Evolutionary conservation across 192 early-diverging fungal genomes (phyloP).

Genomic region (Spinellus fusiger): DNA sequence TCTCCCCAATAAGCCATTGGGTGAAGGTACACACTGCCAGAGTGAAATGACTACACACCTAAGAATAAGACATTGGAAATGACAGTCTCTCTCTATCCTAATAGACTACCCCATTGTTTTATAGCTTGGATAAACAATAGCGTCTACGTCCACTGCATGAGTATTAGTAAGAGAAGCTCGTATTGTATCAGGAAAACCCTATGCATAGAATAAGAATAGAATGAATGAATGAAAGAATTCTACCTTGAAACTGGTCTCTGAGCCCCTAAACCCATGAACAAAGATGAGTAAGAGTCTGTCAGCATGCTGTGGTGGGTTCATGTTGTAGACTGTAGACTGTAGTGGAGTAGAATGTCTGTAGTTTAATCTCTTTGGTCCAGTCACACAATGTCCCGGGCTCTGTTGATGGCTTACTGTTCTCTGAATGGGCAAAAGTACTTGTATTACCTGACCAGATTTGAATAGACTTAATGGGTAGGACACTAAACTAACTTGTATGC

Average conservation of each 20-base stretch:
- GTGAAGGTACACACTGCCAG: conserved; percentile 41
- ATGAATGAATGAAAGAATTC: not conserved
- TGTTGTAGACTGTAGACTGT: no score
- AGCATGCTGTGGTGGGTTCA: not conserved
- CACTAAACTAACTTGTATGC: no score
- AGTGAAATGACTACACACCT: conserved; percentile 19
- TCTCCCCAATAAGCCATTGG: conserved; percentile 39
- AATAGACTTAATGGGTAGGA: no score
- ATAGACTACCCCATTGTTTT: conserved; percentile 43
- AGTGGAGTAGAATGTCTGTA: no score
- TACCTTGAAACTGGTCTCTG: conserved; percentile 43
- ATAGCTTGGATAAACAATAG: conserved; percentile 51
- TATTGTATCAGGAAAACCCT: conserved; percentile 50
- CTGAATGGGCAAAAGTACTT: no score
- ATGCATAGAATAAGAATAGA: not conserved
- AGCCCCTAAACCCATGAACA: conserved; percentile 53
- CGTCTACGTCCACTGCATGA: conserved; percentile 34
- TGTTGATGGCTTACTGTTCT: no score
- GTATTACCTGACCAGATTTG: no score
- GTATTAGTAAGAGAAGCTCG: conserved; percentile 39
- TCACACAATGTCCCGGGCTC: no score
- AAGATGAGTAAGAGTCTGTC: conserved; percentile 48
- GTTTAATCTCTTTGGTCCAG: no score
- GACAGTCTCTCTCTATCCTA: not conserved
- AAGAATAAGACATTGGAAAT: not conserved